Evolutionary conservation across 495 filamentous ascomycete genomes (phyloP).

Genomic region (Hyaloscypha finlandica): DNA sequence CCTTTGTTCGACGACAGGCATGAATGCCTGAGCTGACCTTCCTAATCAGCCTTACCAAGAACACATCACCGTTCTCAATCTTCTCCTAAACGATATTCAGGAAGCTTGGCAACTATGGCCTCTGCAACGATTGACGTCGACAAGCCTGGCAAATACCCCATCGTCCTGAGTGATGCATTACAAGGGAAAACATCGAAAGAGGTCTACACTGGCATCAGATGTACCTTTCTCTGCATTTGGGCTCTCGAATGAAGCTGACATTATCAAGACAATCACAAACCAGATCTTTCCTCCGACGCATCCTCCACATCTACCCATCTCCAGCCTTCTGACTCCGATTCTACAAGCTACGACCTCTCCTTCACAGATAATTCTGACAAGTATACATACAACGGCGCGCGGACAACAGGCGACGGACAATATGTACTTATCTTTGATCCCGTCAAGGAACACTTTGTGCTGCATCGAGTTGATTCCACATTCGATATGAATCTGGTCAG

Average conservation of each 20-base stretch:
- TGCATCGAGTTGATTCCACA: slow-evolving; percentile 58
- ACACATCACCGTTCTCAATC: not conserved
- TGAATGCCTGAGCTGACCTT: not conserved
- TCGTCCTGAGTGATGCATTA: slow-evolving; percentile 56
- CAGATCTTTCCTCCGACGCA: slow-evolving; percentile 42
- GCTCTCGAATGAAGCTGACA: slow-evolving; percentile 3
- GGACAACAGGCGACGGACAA: slow-evolving; percentile 48
- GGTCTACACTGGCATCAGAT: slow-evolving; percentile 52
- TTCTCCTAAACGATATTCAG: slow-evolving; percentile 2
- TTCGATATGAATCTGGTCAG: slow-evolving; percentile 58
- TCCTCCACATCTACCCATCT: slow-evolving; percentile 47
- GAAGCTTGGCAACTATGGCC: slow-evolving; percentile 5
- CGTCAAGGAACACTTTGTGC: slow-evolving; percentile 52
- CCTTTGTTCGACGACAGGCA: not conserved
- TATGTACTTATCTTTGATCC: slow-evolving; percentile 59
- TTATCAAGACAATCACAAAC: slow-evolving; percentile 55
- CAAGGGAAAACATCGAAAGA: slow-evolving; percentile 54
- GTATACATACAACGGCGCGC: slow-evolving; percentile 51
- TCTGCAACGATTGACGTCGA: slow-evolving; percentile 24
- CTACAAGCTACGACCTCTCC: slow-evolving; percentile 39
- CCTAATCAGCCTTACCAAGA: slow-evolving; percentile 3
- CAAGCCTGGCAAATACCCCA: slow-evolving; percentile 53
- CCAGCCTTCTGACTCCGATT: slow-evolving; percentile 39
- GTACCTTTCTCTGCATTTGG: slow-evolving; percentile 37
- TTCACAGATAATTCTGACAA: slow-evolving; percentile 48